These are phyloP conservation scores for Fusarium coffeatum DNA, from an alignment of 2,329 filamentous ascomycete species.

Conservation along the genomic window DNA sequence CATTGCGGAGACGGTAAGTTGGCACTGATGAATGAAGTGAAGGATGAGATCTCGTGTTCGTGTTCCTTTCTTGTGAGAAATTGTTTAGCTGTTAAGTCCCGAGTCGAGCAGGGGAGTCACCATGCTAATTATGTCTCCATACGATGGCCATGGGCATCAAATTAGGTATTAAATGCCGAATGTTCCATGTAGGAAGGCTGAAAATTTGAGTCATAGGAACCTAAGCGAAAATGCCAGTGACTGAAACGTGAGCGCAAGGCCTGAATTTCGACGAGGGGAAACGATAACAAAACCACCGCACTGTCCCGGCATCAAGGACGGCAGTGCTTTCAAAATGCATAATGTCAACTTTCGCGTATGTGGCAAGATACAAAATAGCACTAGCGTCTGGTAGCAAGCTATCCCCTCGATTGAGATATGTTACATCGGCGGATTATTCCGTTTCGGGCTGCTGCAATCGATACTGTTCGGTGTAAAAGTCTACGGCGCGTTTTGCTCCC, in stretches of 20 bases:
- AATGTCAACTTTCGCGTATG: too few relatives aligned
- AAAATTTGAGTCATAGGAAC: not conserved
- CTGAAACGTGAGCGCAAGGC: not conserved
- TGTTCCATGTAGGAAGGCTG: too few relatives aligned
- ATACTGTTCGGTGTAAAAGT: too few relatives aligned
- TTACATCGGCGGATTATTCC: too few relatives aligned
- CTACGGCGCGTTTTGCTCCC: too few relatives aligned
- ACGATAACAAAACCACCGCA: not conserved
- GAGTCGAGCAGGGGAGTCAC: not conserved
- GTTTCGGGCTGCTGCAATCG: too few relatives aligned
- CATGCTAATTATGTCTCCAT: not conserved
- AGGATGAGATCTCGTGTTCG: not conserved
- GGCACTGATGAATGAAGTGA: not conserved
- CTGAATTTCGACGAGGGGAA: not conserved
- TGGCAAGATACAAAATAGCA: too few relatives aligned
- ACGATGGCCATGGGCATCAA: not conserved
- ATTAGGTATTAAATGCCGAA: not conserved
- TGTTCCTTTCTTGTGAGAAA: not conserved
- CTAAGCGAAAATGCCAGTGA: not conserved
- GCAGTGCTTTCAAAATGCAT: not conserved
- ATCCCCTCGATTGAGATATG: too few relatives aligned
- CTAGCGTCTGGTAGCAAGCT: too few relatives aligned
- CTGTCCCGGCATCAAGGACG: not conserved
- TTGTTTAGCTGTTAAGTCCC: not conserved
- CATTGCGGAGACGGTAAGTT: not conserved